Conservation (phyloP, 192 early-diverging fungal genomes). For the Backusella tarrabulga region DNA sequence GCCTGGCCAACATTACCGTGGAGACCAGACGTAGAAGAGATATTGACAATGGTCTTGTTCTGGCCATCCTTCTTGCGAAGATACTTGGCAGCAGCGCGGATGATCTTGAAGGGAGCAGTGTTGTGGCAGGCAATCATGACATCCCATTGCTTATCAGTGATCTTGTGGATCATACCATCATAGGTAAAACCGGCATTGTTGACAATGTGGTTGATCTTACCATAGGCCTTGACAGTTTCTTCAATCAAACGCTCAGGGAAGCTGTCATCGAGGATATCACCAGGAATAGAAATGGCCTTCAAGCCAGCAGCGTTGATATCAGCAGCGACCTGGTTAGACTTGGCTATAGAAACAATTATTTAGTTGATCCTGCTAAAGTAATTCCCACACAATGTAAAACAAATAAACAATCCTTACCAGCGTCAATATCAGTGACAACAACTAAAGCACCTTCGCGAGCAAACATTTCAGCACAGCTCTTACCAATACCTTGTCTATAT, state of each 20-base stretch:
- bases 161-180: conserved; percentile 89
- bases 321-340: conserved; percentile 77
- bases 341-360: conserved; percentile 35
- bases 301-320: conserved; percentile 82
- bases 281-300: conserved; percentile 79
- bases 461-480: conserved; percentile 88
- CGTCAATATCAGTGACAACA: conserved; percentile 93
- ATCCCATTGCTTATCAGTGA: conserved; percentile 94
- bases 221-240: conserved; percentile 62
- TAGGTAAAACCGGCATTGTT: conserved; percentile 98
- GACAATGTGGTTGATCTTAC: conserved; percentile 80
- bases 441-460: conserved; percentile 85
- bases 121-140: conserved; percentile 73
- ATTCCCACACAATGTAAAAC: background rate
- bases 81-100: conserved; percentile 55
- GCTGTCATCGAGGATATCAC: conserved; percentile 52
- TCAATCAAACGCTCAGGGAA: conserved; percentile 59
- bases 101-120: conserved; percentile 61
- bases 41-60: conserved; percentile 55
- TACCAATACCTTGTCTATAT: conserved; percentile 75
- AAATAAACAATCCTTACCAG: conserved; percentile 32
- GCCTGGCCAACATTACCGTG: conserved; percentile 93
- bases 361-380: background rate
- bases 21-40: conserved; percentile 68
- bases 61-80: conserved; percentile 59